phyloP scores from a whole-genome alignment of 2,329 filamentous ascomycete genomes.

The Hypoxylon sp. region DNA sequence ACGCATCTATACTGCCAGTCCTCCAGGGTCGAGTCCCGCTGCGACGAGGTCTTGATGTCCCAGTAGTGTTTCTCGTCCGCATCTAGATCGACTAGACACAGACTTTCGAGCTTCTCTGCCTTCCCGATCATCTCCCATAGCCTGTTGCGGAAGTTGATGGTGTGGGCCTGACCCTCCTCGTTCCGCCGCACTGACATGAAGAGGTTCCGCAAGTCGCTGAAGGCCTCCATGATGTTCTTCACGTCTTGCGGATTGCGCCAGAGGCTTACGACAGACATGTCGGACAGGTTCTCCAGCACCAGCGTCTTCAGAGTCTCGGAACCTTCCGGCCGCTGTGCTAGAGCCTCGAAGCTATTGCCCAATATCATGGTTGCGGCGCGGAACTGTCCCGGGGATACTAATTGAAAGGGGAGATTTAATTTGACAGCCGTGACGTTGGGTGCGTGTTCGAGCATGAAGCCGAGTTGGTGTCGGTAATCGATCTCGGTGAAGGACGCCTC shows the following conservation, averaged over 20 bases:
- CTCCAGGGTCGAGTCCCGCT: conserved; percentile 55
- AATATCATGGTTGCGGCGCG: conserved; percentile 66
- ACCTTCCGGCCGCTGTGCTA: conserved; percentile 63
- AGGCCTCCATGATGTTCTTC: conserved; percentile 62
- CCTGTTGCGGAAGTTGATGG: conserved; percentile 60
- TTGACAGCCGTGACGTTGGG: conserved; percentile 63
- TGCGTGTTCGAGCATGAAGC: conserved; percentile 61
- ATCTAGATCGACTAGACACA: conserved; percentile 65
- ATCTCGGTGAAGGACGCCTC: conserved; percentile 64
- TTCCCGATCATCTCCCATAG: conserved; percentile 67
- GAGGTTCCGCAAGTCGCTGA: conserved; percentile 61
- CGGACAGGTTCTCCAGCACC: conserved; percentile 66
- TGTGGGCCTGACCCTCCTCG: conserved; percentile 56
- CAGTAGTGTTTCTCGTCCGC: conserved; percentile 56
- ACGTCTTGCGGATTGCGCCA: conserved; percentile 68
- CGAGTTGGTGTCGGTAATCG: conserved; percentile 62
- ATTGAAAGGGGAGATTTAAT: conserved; percentile 67
- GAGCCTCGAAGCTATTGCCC: conserved; percentile 66
- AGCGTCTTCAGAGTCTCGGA: conserved; percentile 61
- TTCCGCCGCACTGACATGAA: conserved; percentile 64
- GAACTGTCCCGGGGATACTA: conserved; percentile 61
- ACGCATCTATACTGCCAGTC: conserved; percentile 60
- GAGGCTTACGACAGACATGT: conserved; percentile 63
- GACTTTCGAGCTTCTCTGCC: conserved; percentile 61
- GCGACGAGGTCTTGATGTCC: conserved; percentile 58